A percentile compares a stretch with the other conserved stretches of the same genome.
These are phyloP conservation scores for Aspergillus diversus DNA, from an alignment of 495 filamentous ascomycete genomes.

Conservation along the genomic window DNA sequence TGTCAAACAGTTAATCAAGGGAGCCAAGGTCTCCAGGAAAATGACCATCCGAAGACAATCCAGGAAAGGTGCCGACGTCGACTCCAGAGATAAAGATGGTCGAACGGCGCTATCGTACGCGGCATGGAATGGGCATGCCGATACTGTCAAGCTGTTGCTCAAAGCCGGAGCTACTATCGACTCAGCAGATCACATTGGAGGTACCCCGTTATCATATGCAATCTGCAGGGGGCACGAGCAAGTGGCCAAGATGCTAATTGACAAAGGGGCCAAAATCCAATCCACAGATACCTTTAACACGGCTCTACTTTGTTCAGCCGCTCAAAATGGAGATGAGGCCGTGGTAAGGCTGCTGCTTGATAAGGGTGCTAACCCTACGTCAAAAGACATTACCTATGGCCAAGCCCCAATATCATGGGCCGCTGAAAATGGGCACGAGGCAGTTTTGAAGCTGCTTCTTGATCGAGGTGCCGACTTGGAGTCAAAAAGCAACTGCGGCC, in stretches of 20 bases:
- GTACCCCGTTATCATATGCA: not conserved
- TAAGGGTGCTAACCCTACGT: too few species aligned
- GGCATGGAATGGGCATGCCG: not conserved
- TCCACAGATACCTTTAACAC: not conserved
- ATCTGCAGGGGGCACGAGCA: not conserved
- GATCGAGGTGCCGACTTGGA: not conserved
- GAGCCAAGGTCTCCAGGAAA: not conserved
- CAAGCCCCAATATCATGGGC: not conserved
- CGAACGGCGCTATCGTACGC: not conserved
- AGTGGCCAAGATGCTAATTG: not conserved
- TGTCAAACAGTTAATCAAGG: not conserved
- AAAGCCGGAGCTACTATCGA: not conserved
- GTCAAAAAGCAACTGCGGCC: not conserved
- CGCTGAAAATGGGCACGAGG: constrained; percentile 3
- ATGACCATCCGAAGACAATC: not conserved
- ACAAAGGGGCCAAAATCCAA: not conserved
- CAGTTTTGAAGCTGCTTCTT: not conserved
- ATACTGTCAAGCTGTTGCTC: constrained; percentile 2
- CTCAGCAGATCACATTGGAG: not conserved
- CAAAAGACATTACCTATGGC: too few species aligned
- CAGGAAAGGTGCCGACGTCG: not conserved
- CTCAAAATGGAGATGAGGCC: not conserved
- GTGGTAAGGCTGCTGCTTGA: too few species aligned
- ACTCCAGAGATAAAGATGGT: not conserved
- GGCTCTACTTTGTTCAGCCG: not conserved